A percentile compares a stretch with the other conserved stretches of the same genome.
These are phyloP conservation scores for Oryza glaberrima DNA, from an alignment of 176 grass and related monocot species.

Conservation along the genomic window DNA sequence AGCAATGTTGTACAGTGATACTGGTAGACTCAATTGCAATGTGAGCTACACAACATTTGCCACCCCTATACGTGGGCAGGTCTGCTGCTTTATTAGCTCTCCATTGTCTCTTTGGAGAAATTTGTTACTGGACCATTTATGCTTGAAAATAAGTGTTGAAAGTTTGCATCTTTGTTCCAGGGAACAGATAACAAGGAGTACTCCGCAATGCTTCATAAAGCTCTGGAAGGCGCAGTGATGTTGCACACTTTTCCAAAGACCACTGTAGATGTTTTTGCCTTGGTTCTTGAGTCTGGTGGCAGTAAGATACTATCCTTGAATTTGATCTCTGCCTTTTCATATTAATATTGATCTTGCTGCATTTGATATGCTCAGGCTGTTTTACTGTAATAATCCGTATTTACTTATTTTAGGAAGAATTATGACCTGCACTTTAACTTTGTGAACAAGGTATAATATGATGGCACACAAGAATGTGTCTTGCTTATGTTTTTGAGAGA, in stretches of 20 bases:
- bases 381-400: not conserved
- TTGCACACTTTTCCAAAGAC: slow-evolving; percentile 94
- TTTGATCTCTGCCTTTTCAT: slow-evolving; percentile 1
- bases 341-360: not conserved
- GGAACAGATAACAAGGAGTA: slow-evolving; percentile 92
- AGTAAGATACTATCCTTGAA: slow-evolving; percentile 58
- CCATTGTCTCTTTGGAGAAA: not conserved
- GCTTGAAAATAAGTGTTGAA: slow-evolving; percentile 11
- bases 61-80: slow-evolving; percentile 83
- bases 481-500: slow-evolving; percentile 13
- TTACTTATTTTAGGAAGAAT: not conserved
- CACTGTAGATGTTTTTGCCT: slow-evolving; percentile 95
- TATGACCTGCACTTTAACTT: not conserved
- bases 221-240: slow-evolving; percentile 93
- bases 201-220: slow-evolving; percentile 95
- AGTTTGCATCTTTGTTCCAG: slow-evolving; percentile 53
- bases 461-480: not conserved
- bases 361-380: slow-evolving; percentile 12
- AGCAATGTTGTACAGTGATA: slow-evolving; percentile 89
- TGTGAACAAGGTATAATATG: not conserved
- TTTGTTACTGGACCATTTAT: not conserved
- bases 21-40: slow-evolving; percentile 89
- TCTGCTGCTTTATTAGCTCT: slow-evolving; percentile 15
- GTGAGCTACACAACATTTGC: slow-evolving; percentile 87
- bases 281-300: slow-evolving; percentile 98